phyloP scores from a whole-genome alignment of 495 filamentous ascomycete genomes.

The Aspergillus campestris region DNA sequence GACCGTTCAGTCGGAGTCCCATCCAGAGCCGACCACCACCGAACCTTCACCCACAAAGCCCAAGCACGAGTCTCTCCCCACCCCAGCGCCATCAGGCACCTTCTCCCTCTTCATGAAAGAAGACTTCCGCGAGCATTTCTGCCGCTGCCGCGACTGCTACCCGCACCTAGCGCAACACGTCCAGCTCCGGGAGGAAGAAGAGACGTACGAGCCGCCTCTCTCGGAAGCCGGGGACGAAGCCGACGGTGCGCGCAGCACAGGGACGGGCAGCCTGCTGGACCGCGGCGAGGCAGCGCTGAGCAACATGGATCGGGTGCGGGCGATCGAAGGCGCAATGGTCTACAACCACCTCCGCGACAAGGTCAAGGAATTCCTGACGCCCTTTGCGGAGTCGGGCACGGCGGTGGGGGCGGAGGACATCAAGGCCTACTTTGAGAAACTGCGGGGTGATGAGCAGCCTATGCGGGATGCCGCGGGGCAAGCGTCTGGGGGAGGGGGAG shows the following conservation, averaged over 20 bases:
- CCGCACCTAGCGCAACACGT: constrained; percentile 58
- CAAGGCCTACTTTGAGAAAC: constrained; percentile 87
- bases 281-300: constrained; percentile 83
- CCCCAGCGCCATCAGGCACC: constrained; percentile 34
- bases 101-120: constrained; percentile 76
- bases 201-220: constrained; percentile 81
- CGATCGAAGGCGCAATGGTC: constrained; percentile 95
- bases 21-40: constrained; percentile 9
- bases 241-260: constrained; percentile 43
- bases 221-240: constrained; percentile 46
- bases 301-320: constrained; percentile 82
- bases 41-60: constrained; percentile 30
- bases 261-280: constrained; percentile 70
- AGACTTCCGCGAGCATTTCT: constrained; percentile 67
- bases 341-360: constrained; percentile 94
- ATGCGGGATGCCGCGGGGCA: constrained; percentile 39
- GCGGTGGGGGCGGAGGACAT: constrained; percentile 89
- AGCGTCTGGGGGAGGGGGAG: constrained; percentile 17
- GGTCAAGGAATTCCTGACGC: constrained; percentile 81
- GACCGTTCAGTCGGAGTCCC: background rate
- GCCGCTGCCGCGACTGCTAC: constrained; percentile 74
- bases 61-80: constrained; percentile 39
- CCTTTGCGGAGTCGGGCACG: constrained; percentile 84
- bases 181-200: constrained; percentile 87
- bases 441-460: constrained; percentile 72